phyloP scores from a whole-genome alignment of 345 rosid genomes.

The Populus simonii region DNA sequence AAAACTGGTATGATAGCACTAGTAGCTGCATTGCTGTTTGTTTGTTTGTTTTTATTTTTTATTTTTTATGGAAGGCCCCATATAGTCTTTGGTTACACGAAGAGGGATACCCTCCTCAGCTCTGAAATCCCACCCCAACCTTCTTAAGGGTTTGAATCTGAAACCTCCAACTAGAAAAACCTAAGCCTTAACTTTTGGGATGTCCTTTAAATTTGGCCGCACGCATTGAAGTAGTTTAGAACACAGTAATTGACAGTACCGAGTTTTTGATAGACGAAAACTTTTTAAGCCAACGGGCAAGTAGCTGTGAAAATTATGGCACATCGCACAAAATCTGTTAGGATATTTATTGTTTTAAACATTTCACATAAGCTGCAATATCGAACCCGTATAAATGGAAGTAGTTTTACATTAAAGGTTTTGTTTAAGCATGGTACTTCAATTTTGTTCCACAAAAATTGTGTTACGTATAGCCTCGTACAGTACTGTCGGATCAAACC shows the following conservation, averaged over 20 bases:
- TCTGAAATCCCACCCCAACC: too few species aligned
- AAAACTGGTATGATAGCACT: not conserved
- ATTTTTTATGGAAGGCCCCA: not conserved
- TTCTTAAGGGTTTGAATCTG: not conserved
- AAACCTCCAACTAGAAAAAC: not conserved
- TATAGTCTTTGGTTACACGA: not conserved
- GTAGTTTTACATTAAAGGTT: slow-evolving; percentile 10
- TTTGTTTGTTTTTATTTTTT: too few species aligned
- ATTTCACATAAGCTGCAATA: not conserved
- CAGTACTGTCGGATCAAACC: not conserved
- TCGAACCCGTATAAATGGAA: slow-evolving; percentile 22
- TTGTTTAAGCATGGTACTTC: slow-evolving; percentile 6
- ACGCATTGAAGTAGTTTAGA: not conserved
- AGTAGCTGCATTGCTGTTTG: not conserved
- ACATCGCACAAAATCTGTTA: slow-evolving; percentile 4
- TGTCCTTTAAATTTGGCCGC: not conserved
- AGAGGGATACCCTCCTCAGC: too few species aligned
- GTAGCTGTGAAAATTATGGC: not conserved
- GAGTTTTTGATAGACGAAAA: too few species aligned
- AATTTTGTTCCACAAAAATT: not conserved
- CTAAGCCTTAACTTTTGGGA: not conserved
- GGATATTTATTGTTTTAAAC: slow-evolving; percentile 18
- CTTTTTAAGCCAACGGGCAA: not conserved
- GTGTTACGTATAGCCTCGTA: not conserved
- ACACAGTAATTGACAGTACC: not conserved